A percentile compares a stretch with the other conserved stretches of the same genome.
These are phyloP conservation scores for Blakeslea trispora DNA, from an alignment of 371 early-diverging fungal genomes.

Conservation along the genomic window DNA sequence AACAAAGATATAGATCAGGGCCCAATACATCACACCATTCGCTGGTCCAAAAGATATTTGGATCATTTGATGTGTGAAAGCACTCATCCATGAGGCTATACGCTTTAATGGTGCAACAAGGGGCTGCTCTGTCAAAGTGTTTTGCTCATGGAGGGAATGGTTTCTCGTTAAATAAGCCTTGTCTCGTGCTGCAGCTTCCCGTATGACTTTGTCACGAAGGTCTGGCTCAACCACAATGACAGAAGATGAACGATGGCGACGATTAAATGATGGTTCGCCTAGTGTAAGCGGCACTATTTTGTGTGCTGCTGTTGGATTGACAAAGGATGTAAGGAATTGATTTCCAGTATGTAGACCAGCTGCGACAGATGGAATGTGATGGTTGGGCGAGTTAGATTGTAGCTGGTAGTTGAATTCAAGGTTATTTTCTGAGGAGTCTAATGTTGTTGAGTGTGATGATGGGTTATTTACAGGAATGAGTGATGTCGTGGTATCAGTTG, in stretches of 20 bases:
- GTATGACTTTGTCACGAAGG: neutral
- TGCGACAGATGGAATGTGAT: constrained; percentile 15
- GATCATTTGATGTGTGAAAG: constrained; percentile 5
- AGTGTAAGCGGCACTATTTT: neutral
- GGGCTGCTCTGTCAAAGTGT: neutral
- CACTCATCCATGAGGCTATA: neutral
- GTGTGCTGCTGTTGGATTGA: constrained; percentile 7
- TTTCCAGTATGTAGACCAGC: constrained; percentile 33
- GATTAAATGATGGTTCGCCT: neutral
- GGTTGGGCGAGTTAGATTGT: neutral
- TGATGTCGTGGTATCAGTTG: too few species aligned
- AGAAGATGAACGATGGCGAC: neutral
- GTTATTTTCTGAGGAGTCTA: neutral
- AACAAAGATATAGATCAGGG: constrained; percentile 14
- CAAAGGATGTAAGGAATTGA: constrained; percentile 32
- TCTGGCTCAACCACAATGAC: neutral
- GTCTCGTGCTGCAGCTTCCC: neutral
- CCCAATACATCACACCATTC: constrained; percentile 18
- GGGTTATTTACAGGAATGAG: too few species aligned
- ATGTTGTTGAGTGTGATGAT: neutral
- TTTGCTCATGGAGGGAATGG: neutral
- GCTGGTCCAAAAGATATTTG: constrained; percentile 12
- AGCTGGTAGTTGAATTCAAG: neutral
- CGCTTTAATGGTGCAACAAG: neutral
- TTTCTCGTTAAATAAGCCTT: neutral